phyloP scores from a whole-genome alignment of 2,329 filamentous ascomycete species.

The Cytospora chrysosperma region DNA sequence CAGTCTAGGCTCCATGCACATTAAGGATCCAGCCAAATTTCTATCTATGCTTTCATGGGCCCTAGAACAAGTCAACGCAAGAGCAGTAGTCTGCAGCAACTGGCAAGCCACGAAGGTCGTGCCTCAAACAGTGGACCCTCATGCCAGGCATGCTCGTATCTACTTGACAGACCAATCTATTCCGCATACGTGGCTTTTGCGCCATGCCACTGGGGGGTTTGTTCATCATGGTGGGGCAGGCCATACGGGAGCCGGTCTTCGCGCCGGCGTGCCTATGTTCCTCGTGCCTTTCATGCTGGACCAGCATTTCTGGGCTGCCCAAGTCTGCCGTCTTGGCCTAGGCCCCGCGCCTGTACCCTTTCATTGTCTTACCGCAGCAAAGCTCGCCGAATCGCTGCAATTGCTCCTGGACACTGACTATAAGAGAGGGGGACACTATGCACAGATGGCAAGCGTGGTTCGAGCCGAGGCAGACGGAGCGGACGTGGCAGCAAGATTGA shows the following conservation, averaged over 20 bases:
- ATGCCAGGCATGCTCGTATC: not conserved
- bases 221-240: slow-evolving; percentile 1
- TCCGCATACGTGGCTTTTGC: not conserved
- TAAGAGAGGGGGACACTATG: not conserved
- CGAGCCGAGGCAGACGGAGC: not conserved
- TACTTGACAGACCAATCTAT: not conserved
- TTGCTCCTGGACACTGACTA: not conserved
- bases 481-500: not conserved
- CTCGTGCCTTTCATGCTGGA: not conserved
- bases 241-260: not conserved
- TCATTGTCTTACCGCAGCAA: not conserved
- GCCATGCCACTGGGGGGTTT: not conserved
- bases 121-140: not conserved
- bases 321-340: not conserved
- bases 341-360: not conserved
- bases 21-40: not conserved
- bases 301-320: slow-evolving; percentile 2
- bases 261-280: slow-evolving; percentile 2
- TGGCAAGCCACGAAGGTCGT: not conserved
- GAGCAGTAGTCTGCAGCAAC: slow-evolving; percentile 1
- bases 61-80: not conserved
- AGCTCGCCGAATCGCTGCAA: not conserved
- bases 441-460: not conserved
- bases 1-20: not conserved
- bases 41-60: not conserved